Conservation (phyloP, 768 basidiomycete genomes). For the Candolleomyces eurysporus region DNA sequence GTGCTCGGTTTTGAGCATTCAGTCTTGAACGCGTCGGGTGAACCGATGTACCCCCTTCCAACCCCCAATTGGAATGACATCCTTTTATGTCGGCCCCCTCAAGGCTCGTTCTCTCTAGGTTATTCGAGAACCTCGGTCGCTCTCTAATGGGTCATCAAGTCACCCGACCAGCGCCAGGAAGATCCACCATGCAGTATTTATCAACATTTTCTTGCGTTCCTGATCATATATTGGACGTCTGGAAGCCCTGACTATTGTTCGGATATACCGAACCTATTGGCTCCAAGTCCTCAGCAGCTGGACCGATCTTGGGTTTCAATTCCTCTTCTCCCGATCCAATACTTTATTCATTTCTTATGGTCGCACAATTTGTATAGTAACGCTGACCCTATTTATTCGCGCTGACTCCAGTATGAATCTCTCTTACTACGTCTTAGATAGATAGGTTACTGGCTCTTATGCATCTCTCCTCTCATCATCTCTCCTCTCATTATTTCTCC, state of each 20-base stretch:
- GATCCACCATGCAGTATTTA: background rate
- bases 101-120: constrained; percentile 51
- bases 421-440: too few relatives aligned
- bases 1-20: constrained; percentile 60
- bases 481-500: background rate
- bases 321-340: too few relatives aligned
- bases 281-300: background rate
- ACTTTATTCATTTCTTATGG: background rate
- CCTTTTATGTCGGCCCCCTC: constrained; percentile 61
- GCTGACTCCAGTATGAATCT: too few relatives aligned
- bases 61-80: constrained; percentile 80
- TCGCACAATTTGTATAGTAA: too few relatives aligned
- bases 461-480: background rate
- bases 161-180: background rate
- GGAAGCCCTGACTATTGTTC: background rate
- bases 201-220: background rate
- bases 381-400: too few relatives aligned
- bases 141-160: constrained; percentile 24
- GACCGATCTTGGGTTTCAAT: too few relatives aligned
- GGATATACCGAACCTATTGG: background rate
- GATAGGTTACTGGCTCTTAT: too few relatives aligned
- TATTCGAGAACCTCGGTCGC: constrained; percentile 40
- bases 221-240: background rate
- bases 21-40: constrained; percentile 54
- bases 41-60: constrained; percentile 42